Evolutionary conservation across 345 rosid genomes (phyloP), one percentile per base, ranked within the genome.

Genomic region (Carallia brachiata): DNA sequence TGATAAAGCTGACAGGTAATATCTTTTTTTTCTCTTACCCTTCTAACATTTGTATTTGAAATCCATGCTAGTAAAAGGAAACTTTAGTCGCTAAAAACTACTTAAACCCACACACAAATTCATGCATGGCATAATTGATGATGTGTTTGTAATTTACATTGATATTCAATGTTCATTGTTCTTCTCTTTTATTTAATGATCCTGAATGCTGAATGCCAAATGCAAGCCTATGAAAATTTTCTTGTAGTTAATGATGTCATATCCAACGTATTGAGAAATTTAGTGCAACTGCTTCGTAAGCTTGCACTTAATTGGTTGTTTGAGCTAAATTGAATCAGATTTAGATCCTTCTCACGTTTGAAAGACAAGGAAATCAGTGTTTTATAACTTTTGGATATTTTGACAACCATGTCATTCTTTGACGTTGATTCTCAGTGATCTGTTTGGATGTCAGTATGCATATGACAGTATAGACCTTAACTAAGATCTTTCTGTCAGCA

Each of bases 1-100:
- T 36, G 28, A 62, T 36, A 62, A 18, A 36, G 47, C 44, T 62
- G 65, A 62, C 23, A 62, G 65, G 65, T 62, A 62, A 28, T 4
- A 2, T 0, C 2, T 1, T 28, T 27, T 30, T 44, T 6, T 12
- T 55, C 16, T 23, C 32, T 36, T 27, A 5, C 19, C n/a, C 52
- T 57, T 58, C 39, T 64, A 34, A 28, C 58, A 9, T 63, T 31
- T 44, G 5, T 8, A 19, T 63, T 40, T 7, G 13, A 63, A 55
- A 8, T 28, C 30, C 59, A 8, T 5, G 32, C 27, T n/a, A 39
- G 31, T 23, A 8, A 13, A 48, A n/a, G 6, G 52, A 17, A 50
- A 52, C 52, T 37, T 56, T 37, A 19, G 27, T 8, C 2, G 7
- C 27, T 36, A n/a, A 34, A 6, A 67, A 39, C 28, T 39, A 27